Base-by-base conservation (phyloP, 192 early-diverging fungal species). In the Kickxella alabastrina region DNA sequence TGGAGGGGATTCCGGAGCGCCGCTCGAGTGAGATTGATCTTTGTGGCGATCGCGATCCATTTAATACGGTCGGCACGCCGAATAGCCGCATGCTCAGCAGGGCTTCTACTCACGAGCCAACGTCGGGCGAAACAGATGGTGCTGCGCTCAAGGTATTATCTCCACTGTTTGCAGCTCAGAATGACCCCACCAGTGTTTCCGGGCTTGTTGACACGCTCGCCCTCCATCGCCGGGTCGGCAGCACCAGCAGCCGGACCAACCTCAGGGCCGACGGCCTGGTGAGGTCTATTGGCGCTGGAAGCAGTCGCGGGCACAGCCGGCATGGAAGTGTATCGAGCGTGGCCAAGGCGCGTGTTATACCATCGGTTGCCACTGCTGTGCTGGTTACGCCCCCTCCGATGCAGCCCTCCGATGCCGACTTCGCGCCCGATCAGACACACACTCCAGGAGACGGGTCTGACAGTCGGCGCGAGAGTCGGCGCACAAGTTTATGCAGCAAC, bases 221-320 rank as follows among this genome's bases (percentile, higher is more conserved):
- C n/a, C 29, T 32, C 23, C 48, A 42, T 23, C 51, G 64, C 19
- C 43, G 27, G 15, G 49, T 42, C 13, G 45, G 37, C 10, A 48
- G 48, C n/a, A 6, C 61, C 28, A 39, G 55, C 31, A 56, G 68
- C 22, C 47, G 61, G 13, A 24, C 29, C 1, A 62, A 64, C 34
- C 64, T 57, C 40, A 52, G 68, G 6, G 49, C 57, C 48, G 51
- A 36, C 17, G 58, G 71, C 29, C 40, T 63, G 8, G 25, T 29
- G 6, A 61, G 51, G 27, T 47, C 64, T 10, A 46, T 52, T 17
- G 64, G 50, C 17, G 1, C 28, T 49, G 6, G 48, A 23, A 27
- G 46, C 7, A 29, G 43, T 38, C 63, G 59, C 12, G 58, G 45
- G 4, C 71, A 74, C 49, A 74, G 71, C 48, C 59, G 64, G 14